Evolutionary conservation across 257 asterid genomes (phyloP), one percentile per base, ranked within the genome.

Genomic region (Oldenlandia corymbosa): DNA sequence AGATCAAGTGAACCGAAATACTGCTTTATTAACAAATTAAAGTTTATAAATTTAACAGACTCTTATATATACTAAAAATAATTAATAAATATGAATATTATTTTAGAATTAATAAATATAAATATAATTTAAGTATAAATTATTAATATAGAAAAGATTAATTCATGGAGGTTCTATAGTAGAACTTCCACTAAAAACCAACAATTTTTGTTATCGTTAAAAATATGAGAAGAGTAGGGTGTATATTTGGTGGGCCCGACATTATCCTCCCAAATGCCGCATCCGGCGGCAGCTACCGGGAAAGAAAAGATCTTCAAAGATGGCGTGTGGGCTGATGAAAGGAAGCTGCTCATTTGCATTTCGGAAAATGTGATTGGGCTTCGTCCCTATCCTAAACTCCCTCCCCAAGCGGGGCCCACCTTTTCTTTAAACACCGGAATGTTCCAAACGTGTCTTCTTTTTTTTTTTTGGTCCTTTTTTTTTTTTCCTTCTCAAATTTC

Each of bases 221-320:
- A 9, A 34, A 34, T 34, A 34, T n/a, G n/a, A n/a, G n/a, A 9
- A 34, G 39, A 39, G 43, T 6, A 39, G 43, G 1, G 13, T 11
- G 26, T 42, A 56, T 11, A 17, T 58, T n/a, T 23, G 7, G 80
- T 73, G 88, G 84, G 79, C 12, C 80, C 82, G 10, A 73, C 74
- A 68, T 79, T 83, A 83, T 83, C 85, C 70, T 83, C 71, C 26
- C 14, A 64, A 67, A 68, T 66, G 63, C 67, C 79, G 70, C 72
- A 71, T 60, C 47, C 72, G 57, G 58, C 65, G 76, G 78, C 71
- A 58, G 66, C 49, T 55, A 39, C 68, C 27, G 61, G 39, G 39
- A 34, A 34, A 34, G 39, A 34, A 34, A 34, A 34, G 39, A 34
- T 34, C 9, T 34, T 3, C 58, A 47, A 65, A 61, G 76, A 62